These are phyloP conservation scores for Coriolopsis trogii DNA, from an alignment of 1,284 basidiomycete species.

Conservation along the genomic window DNA sequence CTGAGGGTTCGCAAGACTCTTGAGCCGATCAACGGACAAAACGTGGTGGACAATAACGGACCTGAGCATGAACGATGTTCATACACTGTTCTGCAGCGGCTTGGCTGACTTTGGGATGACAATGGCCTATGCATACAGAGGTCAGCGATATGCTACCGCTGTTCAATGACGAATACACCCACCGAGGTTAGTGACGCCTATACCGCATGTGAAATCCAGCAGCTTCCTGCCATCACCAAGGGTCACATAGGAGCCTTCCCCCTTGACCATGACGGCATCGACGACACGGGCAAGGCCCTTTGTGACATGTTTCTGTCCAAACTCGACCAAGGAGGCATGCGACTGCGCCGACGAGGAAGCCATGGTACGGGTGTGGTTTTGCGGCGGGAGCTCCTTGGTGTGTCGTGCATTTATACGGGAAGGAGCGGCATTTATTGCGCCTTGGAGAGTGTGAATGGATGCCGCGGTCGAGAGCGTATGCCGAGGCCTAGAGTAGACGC, in stretches of 20 bases:
- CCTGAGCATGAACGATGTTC: slow-evolving; percentile 81
- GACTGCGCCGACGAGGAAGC: slow-evolving; percentile 17
- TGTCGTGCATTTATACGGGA: slow-evolving; percentile 7
- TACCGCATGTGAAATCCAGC: slow-evolving; percentile 88
- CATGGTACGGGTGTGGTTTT: slow-evolving; percentile 21
- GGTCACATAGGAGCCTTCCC: slow-evolving; percentile 75
- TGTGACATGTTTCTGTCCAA: slow-evolving; percentile 70
- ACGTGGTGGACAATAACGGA: no score
- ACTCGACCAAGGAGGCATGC: slow-evolving; percentile 36
- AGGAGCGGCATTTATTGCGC: background rate
- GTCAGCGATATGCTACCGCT: no score
- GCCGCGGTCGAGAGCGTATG: slow-evolving; percentile 6
- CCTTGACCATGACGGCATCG: slow-evolving; percentile 77
- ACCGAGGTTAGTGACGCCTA: slow-evolving; percentile 83
- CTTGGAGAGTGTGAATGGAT: background rate
- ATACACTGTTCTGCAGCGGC: slow-evolving; percentile 87
- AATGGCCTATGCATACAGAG: slow-evolving; percentile 62
- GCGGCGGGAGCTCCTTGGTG: background rate
- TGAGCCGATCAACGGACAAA: no score
- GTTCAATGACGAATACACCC: slow-evolving; percentile 17
- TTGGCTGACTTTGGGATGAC: slow-evolving; percentile 83
- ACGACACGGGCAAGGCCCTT: slow-evolving; percentile 69
- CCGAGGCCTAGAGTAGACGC: slow-evolving; percentile 8
- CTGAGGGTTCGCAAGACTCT: slow-evolving; percentile 42
- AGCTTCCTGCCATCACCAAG: slow-evolving; percentile 72